Evolutionary conservation across 2,329 filamentous ascomycete species (phyloP), one percentile per base, ranked within the genome.

Genomic region (Hymenotorrendiella dingleyae): DNA sequence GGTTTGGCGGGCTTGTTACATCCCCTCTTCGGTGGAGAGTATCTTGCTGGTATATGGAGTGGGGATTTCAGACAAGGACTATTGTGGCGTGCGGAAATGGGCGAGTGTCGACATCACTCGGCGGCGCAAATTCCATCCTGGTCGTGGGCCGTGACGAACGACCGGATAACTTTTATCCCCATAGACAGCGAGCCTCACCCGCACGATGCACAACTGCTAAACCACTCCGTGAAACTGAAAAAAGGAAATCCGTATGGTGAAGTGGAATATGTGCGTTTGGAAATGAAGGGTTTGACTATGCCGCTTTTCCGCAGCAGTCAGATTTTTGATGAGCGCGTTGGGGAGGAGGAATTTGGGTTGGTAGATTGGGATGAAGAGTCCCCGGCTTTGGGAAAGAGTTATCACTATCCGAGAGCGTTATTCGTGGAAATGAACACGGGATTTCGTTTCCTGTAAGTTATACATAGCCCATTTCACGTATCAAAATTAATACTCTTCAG

Each of bases 41-140:
- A 37, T 19, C 22, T 37, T 14, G 35, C 35, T n/a, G 35, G 35
- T 10, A 9, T 37, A 12, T 37, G 35, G 35, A 28, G 26, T 28
- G 6, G 7, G 14, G 4, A 28, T 28, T n/a, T 28, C 10, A n/a
- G 10, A 11, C 26, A 28, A n/a, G 26, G 26, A 10, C 6, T 28
- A 28, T 28, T n/a, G 6, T 28, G 26, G 26, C 14, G 14, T n/a
- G 26, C 10, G 14, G 26, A 28, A 28, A 28, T 11, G 26, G 26
- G 26, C 10, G 26, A 10, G 26, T 28, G 26, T n/a, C 26, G 14
- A 7, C 26, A 28, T 28, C 10, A 11, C 26, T 11, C 10, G 26
- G 10, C 26, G 14, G 10, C 10, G 10, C 26, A n/a, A 11, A n/a
- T n/a, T 10, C 26, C 26, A 4, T 28, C 26, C 14, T 28, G 26